Evolutionary conservation across 2,329 filamentous ascomycete species (phyloP), one percentile per base, ranked within the genome.

Genomic region (Trichoderma atroviride): DNA sequence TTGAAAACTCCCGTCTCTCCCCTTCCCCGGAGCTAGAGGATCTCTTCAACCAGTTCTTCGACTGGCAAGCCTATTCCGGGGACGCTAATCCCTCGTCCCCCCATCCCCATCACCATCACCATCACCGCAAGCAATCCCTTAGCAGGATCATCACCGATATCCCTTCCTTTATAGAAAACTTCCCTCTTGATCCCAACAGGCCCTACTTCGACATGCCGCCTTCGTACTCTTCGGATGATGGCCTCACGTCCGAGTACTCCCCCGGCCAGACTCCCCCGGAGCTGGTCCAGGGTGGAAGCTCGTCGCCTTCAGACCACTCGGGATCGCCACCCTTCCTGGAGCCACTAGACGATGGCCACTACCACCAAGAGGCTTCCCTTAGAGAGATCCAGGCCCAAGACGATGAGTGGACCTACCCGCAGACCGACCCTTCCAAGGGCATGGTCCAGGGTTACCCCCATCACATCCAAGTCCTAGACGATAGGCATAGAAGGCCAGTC

Each of bases 401-500:
- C 69, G 79, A 81, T 71, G 75, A 82, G 71, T 82, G 80, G 80
- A 81, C 79, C 29, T 81, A 81, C 71, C 78, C 80, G 66, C 79
- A 79, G 74, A 75, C 76, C 33, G 75, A 77, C 29, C 73, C 74
- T 47, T 74, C 74, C 76, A 80, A 81, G 75, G 71, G 74, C 43
- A 72, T 73, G 53, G 72, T 72, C 66, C 74, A 72, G 55, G 76
- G 73, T 29, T 80, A 81, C 69, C 77, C 79, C 56, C 74, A 75
- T 71, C 76, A 73, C 53, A 73, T 81, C 40, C 76, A 76, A 68
- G 76, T 79, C 64, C 75, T 74, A 60, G 76, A 75, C 47, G 75
- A 76, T 47, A 74, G 73, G 58, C 71, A 73, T 47, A 73, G 73
- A 33, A 73, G 72, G 56, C 71, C 71, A 37, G 66, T 73, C 60